Evolutionary conservation across 768 basidiomycete species (phyloP).

Genomic region (Clitopilus passeckerianus): DNA sequence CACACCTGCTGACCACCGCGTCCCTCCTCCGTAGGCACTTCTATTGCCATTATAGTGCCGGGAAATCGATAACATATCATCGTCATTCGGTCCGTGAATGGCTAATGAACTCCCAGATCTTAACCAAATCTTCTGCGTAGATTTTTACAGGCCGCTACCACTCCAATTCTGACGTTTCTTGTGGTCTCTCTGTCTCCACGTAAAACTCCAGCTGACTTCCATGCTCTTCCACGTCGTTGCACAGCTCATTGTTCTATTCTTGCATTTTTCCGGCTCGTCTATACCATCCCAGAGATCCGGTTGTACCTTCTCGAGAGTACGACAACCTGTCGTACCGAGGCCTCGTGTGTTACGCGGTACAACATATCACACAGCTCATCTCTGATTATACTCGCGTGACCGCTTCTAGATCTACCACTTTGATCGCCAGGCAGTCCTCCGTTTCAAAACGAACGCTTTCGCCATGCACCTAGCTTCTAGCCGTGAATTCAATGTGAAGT

Average conservation of each 20-base stretch:
- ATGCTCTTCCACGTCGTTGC: neutral
- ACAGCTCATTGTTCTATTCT: no score
- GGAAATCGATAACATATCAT: neutral
- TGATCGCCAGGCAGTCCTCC: neutral
- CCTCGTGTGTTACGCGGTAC: constrained; percentile 1
- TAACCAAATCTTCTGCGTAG: no score
- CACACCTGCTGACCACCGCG: constrained; percentile 2
- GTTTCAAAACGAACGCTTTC: neutral
- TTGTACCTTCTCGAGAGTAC: neutral
- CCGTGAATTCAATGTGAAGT: neutral
- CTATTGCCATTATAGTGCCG: neutral
- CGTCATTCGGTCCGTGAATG: neutral
- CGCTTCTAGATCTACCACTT: neutral
- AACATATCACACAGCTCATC: neutral
- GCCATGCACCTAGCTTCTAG: neutral
- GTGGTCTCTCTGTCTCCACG: neutral
- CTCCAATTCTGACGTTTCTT: neutral
- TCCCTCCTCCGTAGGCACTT: neutral
- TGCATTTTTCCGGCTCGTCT: no score
- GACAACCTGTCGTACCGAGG: neutral
- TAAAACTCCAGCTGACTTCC: neutral
- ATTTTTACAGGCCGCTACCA: neutral
- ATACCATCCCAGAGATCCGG: neutral
- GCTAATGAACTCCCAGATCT: neutral
- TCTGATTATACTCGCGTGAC: neutral